A percentile compares a stretch with the other conserved stretches of the same genome.
These are phyloP conservation scores for Thymus quinquecostatus DNA, from an alignment of 257 asterid species.

Conservation along the genomic window DNA sequence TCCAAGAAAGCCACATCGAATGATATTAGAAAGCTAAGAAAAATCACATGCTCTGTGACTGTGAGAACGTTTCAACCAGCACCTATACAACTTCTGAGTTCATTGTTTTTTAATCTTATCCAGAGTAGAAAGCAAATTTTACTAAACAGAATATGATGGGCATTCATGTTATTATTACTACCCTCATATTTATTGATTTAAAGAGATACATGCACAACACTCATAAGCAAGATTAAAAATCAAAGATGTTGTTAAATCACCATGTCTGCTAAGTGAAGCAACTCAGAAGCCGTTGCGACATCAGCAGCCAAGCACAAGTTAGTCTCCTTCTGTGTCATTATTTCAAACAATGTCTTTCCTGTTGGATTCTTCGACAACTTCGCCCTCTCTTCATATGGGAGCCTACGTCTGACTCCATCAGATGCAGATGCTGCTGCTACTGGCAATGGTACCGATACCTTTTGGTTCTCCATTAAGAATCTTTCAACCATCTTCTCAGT, in stretches of 20 bases:
- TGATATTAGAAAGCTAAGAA: neutral
- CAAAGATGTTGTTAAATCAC: conserved; percentile 36
- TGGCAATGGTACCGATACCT: conserved; percentile 56
- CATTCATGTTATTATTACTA: conserved; percentile 13
- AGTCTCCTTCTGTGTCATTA: conserved; percentile 76
- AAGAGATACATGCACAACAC: neutral
- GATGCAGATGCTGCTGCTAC: conserved; percentile 32
- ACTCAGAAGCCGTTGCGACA: conserved; percentile 82
- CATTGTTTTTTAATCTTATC: neutral
- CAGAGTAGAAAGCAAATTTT: conserved; percentile 1
- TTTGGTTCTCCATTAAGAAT: conserved; percentile 80
- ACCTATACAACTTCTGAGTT: conserved; percentile 5
- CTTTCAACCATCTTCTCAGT: conserved; percentile 71
- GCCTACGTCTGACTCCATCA: conserved; percentile 48
- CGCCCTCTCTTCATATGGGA: conserved; percentile 79
- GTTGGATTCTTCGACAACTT: conserved; percentile 77
- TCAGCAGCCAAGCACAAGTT: conserved; percentile 96
- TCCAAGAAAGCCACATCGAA: neutral
- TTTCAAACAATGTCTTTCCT: conserved; percentile 85
- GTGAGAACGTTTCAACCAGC: neutral
- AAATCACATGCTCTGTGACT: neutral
- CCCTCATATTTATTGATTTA: neutral
- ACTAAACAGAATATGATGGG: neutral
- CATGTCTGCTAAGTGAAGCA: conserved; percentile 91
- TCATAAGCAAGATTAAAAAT: conserved; percentile 1